Percentiles rank a stretch among this genome's conserved stretches.
phyloP scores from a whole-genome alignment of 768 basidiomycete genomes.

The Mycena floridula region DNA sequence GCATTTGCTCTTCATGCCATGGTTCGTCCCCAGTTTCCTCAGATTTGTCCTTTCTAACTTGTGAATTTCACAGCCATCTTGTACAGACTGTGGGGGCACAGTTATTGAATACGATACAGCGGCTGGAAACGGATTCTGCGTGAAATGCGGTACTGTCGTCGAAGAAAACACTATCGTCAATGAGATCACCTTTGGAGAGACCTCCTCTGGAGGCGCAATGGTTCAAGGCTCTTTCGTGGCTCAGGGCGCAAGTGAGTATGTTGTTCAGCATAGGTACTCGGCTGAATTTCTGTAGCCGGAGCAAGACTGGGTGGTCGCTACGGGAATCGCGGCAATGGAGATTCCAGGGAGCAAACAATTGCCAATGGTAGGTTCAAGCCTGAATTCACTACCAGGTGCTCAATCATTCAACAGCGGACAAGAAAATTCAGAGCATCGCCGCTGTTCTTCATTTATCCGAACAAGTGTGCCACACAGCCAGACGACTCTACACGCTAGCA shows the following conservation, averaged over 20 bases:
- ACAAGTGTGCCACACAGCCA: slow-evolving; percentile 72
- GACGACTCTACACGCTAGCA: slow-evolving; percentile 86
- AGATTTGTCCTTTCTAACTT: no score
- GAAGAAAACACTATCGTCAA: slow-evolving; percentile 93
- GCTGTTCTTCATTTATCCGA: slow-evolving; percentile 74
- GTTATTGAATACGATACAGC: slow-evolving; percentile 83
- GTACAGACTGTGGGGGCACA: slow-evolving; percentile 74
- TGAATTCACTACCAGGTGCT: neutral
- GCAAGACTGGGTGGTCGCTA: slow-evolving; percentile 80
- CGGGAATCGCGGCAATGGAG: slow-evolving; percentile 70
- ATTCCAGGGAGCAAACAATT: slow-evolving; percentile 88
- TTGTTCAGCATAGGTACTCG: neutral
- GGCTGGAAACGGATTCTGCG: slow-evolving; percentile 82
- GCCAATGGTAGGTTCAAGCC: slow-evolving; percentile 61
- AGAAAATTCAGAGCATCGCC: slow-evolving; percentile 80
- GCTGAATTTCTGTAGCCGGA: slow-evolving; percentile 44
- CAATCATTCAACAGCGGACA: slow-evolving; percentile 71
- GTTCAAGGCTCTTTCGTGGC: slow-evolving; percentile 92
- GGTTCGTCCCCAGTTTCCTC: no score
- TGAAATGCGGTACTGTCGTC: slow-evolving; percentile 81
- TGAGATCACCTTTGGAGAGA: slow-evolving; percentile 95
- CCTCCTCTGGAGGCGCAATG: slow-evolving; percentile 85
- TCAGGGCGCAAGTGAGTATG: slow-evolving; percentile 77
- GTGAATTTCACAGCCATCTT: slow-evolving; percentile 37
- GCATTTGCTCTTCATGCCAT: neutral